These are phyloP conservation scores for Wallacemonas rigidus DNA, from an alignment of 208 protist species.

Conservation along the genomic window DNA sequence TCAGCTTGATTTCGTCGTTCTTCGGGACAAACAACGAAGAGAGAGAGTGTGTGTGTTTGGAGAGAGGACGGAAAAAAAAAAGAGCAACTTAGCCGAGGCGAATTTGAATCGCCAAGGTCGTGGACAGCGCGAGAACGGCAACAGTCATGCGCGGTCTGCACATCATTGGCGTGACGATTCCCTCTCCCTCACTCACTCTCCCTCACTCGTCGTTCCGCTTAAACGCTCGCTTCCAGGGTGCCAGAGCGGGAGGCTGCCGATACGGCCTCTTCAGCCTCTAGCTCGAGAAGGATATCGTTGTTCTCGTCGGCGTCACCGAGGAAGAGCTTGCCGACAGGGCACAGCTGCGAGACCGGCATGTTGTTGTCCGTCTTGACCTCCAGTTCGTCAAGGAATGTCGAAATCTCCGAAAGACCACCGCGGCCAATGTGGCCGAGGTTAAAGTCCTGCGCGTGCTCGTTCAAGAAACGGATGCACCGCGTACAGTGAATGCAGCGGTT, in stretches of 20 bases:
- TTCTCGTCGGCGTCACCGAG: constrained; percentile 86
- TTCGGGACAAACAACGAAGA: not conserved
- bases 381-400: constrained; percentile 92
- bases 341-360: constrained; percentile 88
- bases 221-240: not conserved
- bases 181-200: not conserved
- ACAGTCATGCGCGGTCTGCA: not conserved
- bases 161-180: not conserved
- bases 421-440: constrained; percentile 95
- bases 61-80: constrained; percentile 18
- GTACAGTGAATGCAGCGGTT: constrained; percentile 98
- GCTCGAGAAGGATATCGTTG: constrained; percentile 61
- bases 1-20: not conserved
- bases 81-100: not conserved
- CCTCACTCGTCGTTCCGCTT: constrained; percentile 6
- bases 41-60: not conserved
- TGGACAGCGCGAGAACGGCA: not conserved
- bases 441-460: constrained; percentile 95
- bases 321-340: constrained; percentile 82
- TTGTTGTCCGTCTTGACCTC: constrained; percentile 92
- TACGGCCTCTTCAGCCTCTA: constrained; percentile 40
- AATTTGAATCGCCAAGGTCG: not conserved
- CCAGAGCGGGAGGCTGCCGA: constrained; percentile 14
- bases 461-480: constrained; percentile 94
- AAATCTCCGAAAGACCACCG: constrained; percentile 93